A percentile compares a stretch with the other conserved stretches of the same genome.
phyloP scores from a whole-genome alignment of 2,329 filamentous ascomycete species.

The Beauveria sp. region DNA sequence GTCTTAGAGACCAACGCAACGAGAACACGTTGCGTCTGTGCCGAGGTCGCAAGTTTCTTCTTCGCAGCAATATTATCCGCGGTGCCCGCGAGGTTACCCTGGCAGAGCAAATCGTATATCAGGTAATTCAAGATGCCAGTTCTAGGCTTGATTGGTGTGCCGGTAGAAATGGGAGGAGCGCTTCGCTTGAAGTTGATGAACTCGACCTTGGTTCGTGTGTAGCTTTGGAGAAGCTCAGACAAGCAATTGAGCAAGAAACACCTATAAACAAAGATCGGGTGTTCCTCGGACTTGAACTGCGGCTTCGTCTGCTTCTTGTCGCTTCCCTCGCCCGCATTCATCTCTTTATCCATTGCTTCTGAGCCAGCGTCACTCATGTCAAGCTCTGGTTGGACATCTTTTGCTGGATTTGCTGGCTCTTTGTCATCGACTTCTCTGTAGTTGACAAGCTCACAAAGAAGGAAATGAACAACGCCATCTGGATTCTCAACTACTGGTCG shows the following conservation, averaged over 20 bases:
- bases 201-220: conserved; percentile 92
- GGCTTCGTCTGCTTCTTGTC: conserved; percentile 62
- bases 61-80: conserved; percentile 69
- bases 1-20: conserved; percentile 86
- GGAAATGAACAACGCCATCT: conserved; percentile 90
- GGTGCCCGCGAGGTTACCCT: conserved; percentile 55
- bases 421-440: conserved; percentile 92
- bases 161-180: conserved; percentile 71
- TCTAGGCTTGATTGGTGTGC: conserved; percentile 88
- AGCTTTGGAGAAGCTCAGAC: conserved; percentile 81
- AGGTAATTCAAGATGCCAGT: conserved; percentile 92
- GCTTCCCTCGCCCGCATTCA: conserved; percentile 32
- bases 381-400: conserved; percentile 33
- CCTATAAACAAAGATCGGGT: conserved; percentile 92
- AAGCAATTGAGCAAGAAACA: conserved; percentile 92
- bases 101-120: conserved; percentile 65
- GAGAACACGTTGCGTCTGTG: conserved; percentile 77
- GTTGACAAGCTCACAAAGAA: conserved; percentile 84
- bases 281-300: conserved; percentile 82
- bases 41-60: conserved; percentile 78
- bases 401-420: conserved; percentile 41
- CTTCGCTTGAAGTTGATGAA: conserved; percentile 99
- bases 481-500: conserved; percentile 82
- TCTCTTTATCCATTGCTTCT: conserved; percentile 24
- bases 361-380: conserved; percentile 19